Evolutionary conservation across 805 yeast species (phyloP), one percentile per base, ranked within the genome.

Genomic region (Blastobotrys americana): DNA sequence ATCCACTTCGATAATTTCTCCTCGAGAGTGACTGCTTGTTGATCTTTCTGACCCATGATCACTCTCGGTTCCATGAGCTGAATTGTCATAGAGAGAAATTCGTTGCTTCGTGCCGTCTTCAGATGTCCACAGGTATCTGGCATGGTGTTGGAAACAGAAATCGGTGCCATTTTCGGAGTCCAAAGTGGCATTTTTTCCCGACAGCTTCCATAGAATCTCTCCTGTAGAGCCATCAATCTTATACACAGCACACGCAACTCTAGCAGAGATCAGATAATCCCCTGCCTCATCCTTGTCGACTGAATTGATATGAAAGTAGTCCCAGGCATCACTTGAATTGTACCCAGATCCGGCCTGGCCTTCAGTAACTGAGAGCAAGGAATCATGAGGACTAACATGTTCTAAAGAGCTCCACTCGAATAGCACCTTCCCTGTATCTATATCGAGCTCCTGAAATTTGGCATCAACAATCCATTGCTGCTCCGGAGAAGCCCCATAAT

Each of bases 261-360:
- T 31, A 18, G 49, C 46, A n/a, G 49, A 46, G 20, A 46, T 38
- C 5, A 46, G 20, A 35, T 33, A 46, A 19, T 25, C 20, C 6
- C 46, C 46, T 19, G 27, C 44, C 16, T 46, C 43, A 20, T 43
- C 49, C 18, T 46, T 43, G 21, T 46, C 46, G 6, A 43, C 46
- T 20, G 49, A 37, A 34, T 46, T 46, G 35, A 46, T 46, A 33
- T 46, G 46, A 41, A 46, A 43, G 34, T 46, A 46, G 34, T 46
- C 46, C 46, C 46, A 46, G 9, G 46, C 49, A 17, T 42, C 43
- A n/a, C 43, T 37, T 3, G 46, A 43, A 23, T 46, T 46, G 31
- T 38, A 43, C 13, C 46, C 46, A 17, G 46, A 21, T 2, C 49
- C 49, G n/a, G 46, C 46, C 34, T 46, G 49, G 15, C 46, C 46